phyloP scores from a whole-genome alignment of 78 protist genomes.

The Bigelowiella natans region DNA sequence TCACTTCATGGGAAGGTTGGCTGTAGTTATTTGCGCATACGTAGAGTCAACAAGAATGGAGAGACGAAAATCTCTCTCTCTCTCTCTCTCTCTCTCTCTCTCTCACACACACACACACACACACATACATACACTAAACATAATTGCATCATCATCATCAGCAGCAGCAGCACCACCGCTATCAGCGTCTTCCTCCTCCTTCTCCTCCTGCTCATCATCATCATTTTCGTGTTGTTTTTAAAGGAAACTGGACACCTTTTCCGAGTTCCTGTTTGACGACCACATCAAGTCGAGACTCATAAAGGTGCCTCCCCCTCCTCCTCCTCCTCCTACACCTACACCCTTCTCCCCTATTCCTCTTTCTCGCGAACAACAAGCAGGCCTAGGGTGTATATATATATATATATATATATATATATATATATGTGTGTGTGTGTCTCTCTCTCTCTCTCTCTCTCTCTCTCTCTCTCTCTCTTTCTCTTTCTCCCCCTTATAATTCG shows the following conservation, averaged over 20 bases:
- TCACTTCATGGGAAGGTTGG: conserved; percentile 51
- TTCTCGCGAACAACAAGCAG: too few relatives aligned
- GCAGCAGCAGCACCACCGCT: too few relatives aligned
- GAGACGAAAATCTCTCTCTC: too few relatives aligned
- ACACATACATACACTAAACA: too few relatives aligned
- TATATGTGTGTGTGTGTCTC: not conserved
- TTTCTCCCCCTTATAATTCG: not conserved
- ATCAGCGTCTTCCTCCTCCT: too few relatives aligned
- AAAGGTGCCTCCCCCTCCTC: not conserved
- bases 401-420: not conserved
- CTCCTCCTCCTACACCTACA: not conserved
- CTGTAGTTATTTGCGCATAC: conserved; percentile 37
- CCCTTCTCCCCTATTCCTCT: too few relatives aligned
- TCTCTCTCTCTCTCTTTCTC: not conserved
- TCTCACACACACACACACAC: too few relatives aligned
- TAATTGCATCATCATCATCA: too few relatives aligned
- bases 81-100: too few relatives aligned
- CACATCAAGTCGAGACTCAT: not conserved
- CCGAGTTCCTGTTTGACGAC: not conserved
- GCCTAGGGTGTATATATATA: not conserved
- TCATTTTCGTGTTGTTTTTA: not conserved
- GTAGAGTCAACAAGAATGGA: not conserved
- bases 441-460: not conserved
- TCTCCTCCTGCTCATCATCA: too few relatives aligned
- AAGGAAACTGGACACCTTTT: not conserved